Evolutionary conservation across 2,329 filamentous ascomycete genomes (phyloP).

Genomic region (Didymella lethalis): DNA sequence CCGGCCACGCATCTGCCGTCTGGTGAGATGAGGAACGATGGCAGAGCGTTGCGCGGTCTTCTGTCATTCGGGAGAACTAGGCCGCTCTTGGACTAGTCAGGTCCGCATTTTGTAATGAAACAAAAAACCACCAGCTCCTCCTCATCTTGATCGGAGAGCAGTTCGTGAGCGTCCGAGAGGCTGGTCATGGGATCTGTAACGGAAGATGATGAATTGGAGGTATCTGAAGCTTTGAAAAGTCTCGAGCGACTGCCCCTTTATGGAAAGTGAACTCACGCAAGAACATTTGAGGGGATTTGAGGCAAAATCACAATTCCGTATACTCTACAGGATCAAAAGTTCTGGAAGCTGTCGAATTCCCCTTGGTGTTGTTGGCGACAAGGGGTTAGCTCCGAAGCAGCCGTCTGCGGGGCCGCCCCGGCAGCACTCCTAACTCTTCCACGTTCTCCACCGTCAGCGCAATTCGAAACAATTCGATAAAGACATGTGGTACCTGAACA

Average conservation of each 20-base stretch:
- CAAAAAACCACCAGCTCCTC: slow-evolving; percentile 1
- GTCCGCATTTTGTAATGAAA: slow-evolving; percentile 5
- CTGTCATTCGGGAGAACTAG: slow-evolving; percentile 15
- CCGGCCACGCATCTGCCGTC: neutral
- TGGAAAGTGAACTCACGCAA: neutral
- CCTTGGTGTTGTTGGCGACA: slow-evolving; percentile 4
- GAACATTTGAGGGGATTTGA: slow-evolving; percentile 18
- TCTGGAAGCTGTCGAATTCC: slow-evolving; percentile 4
- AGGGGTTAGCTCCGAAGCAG: slow-evolving; percentile 1
- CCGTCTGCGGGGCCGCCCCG: slow-evolving; percentile 11
- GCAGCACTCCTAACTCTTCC: slow-evolving; percentile 18
- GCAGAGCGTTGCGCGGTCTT: slow-evolving; percentile 11
- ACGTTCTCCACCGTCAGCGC: slow-evolving; percentile 9
- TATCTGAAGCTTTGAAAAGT: neutral
- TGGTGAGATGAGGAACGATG: slow-evolving; percentile 5
- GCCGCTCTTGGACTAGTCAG: slow-evolving; percentile 2
- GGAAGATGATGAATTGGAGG: neutral
- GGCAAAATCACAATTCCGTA: neutral
- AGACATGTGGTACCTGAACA: slow-evolving; percentile 1
- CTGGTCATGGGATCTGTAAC: neutral
- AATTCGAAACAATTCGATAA: slow-evolving; percentile 19
- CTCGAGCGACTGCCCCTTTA: neutral
- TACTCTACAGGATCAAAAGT: neutral
- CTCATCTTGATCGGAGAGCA: slow-evolving; percentile 6
- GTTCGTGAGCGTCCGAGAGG: neutral